Conservation (phyloP, 2,329 filamentous ascomycete genomes). For the Fusarium chaquense region DNA sequence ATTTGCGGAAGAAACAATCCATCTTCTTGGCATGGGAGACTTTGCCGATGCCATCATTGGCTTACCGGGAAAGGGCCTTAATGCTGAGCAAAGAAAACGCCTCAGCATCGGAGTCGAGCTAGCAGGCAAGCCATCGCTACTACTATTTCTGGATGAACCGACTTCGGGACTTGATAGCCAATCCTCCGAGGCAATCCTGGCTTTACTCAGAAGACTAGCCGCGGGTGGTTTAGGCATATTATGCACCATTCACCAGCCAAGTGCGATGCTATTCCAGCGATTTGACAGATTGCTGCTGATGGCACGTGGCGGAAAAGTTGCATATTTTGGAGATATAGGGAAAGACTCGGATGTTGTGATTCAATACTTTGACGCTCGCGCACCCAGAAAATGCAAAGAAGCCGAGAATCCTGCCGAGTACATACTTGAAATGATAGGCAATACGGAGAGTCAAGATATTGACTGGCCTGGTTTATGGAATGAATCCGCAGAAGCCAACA, state of each 20-base stretch:
- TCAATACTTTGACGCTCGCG: slow-evolving; percentile 69
- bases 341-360: slow-evolving; percentile 67
- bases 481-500: background rate
- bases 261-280: slow-evolving; percentile 63
- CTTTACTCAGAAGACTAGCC: background rate
- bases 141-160: slow-evolving; percentile 73
- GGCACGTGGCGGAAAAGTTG: slow-evolving; percentile 72
- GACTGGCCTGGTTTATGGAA: slow-evolving; percentile 1
- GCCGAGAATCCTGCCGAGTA: slow-evolving; percentile 80
- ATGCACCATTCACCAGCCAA: slow-evolving; percentile 69
- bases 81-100: slow-evolving; percentile 71
- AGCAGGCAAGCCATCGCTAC: slow-evolving; percentile 66
- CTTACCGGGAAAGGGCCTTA: slow-evolving; percentile 69
- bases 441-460: background rate
- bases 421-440: slow-evolving; percentile 59
- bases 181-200: slow-evolving; percentile 9
- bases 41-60: slow-evolving; percentile 76
- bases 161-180: slow-evolving; percentile 49
- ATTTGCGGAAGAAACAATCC: slow-evolving; percentile 69
- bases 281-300: slow-evolving; percentile 74
- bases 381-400: slow-evolving; percentile 69
- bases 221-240: slow-evolving; percentile 56
- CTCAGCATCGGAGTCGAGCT: slow-evolving; percentile 71
- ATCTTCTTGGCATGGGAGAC: slow-evolving; percentile 75
- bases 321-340: slow-evolving; percentile 77